Evolutionary conservation across 2,329 filamentous ascomycete species (phyloP).

Genomic region (Botrytis galanthina): DNA sequence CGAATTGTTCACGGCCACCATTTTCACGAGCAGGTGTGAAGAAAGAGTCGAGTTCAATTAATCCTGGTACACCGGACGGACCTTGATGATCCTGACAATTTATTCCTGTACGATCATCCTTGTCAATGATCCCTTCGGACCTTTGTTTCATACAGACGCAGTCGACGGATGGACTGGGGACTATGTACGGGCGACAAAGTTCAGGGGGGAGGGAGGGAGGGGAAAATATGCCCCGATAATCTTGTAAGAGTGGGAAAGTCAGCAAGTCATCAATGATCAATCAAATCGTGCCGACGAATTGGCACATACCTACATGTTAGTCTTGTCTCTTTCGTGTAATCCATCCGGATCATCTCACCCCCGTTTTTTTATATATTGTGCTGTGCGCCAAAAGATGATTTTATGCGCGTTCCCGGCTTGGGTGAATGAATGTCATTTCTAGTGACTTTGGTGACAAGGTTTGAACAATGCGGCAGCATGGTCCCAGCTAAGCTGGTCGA

Average conservation of each 20-base stretch:
- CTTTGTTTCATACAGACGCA: slow-evolving; percentile 37
- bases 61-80: background rate
- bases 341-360: slow-evolving; percentile 25
- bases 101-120: slow-evolving; percentile 28
- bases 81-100: slow-evolving; percentile 19
- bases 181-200: background rate
- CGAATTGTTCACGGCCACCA: background rate
- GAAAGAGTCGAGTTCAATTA: slow-evolving; percentile 7
- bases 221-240: slow-evolving; percentile 20
- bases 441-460: background rate
- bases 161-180: slow-evolving; percentile 10
- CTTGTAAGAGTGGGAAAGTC: slow-evolving; percentile 22
- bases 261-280: slow-evolving; percentile 27
- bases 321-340: slow-evolving; percentile 24
- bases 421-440: background rate
- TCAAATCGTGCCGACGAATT: slow-evolving; percentile 9
- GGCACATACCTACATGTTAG: slow-evolving; percentile 17
- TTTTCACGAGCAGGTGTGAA: background rate
- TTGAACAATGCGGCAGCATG: slow-evolving; percentile 7
- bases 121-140: slow-evolving; percentile 32
- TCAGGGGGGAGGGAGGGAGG: background rate
- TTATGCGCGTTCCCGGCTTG: slow-evolving; percentile 9
- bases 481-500: background rate
- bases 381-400: slow-evolving; percentile 6
- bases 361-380: slow-evolving; percentile 1